A percentile compares a stretch with the other conserved stretches of the same genome.
phyloP scores from a whole-genome alignment of 805 yeast genomes.

The Starmerella apicola region DNA sequence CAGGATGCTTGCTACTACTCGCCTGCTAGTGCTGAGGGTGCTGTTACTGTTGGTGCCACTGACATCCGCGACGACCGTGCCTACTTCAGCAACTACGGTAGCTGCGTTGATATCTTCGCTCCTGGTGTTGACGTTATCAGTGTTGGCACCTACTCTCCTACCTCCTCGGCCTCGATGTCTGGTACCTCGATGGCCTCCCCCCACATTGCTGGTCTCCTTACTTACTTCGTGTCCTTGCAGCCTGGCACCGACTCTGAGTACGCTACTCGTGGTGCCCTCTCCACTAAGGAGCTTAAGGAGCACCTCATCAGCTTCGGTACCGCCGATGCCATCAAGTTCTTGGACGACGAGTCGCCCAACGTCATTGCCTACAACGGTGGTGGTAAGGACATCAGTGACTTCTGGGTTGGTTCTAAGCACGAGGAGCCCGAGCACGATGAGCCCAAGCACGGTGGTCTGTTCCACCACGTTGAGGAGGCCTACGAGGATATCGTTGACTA shows the following conservation, averaged over 20 bases:
- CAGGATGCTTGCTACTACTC: constrained; percentile 87
- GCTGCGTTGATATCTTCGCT: constrained; percentile 91
- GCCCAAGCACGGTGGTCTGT: constrained; percentile 5
- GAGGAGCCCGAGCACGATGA: constrained; percentile 4
- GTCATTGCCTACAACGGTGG: constrained; percentile 50
- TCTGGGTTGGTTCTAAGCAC: constrained; percentile 30
- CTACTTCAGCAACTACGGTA: constrained; percentile 88
- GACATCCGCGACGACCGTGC: constrained; percentile 84
- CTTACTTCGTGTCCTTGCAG: constrained; percentile 78
- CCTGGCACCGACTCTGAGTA: constrained; percentile 47
- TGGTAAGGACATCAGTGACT: constrained; percentile 40
- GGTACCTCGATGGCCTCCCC: constrained; percentile 99
- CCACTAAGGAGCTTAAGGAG: constrained; percentile 44
- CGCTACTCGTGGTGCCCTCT: constrained; percentile 34
- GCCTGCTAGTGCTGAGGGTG: constrained; percentile 52
- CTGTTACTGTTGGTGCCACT: constrained; percentile 92
- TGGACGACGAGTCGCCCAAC: constrained; percentile 43
- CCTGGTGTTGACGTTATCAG: constrained; percentile 88
- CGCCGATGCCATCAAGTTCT: constrained; percentile 34
- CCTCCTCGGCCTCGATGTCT: constrained; percentile 32
- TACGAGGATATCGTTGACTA: constrained; percentile 8
- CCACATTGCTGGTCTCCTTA: constrained; percentile 81
- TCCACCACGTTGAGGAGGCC: constrained; percentile 9
- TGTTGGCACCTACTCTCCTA: constrained; percentile 24
- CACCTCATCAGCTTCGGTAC: constrained; percentile 41